Evolutionary conservation across 352 stramenopile species (phyloP), one percentile per base, ranked within the genome.

Genomic region (Pythium brassicae): DNA sequence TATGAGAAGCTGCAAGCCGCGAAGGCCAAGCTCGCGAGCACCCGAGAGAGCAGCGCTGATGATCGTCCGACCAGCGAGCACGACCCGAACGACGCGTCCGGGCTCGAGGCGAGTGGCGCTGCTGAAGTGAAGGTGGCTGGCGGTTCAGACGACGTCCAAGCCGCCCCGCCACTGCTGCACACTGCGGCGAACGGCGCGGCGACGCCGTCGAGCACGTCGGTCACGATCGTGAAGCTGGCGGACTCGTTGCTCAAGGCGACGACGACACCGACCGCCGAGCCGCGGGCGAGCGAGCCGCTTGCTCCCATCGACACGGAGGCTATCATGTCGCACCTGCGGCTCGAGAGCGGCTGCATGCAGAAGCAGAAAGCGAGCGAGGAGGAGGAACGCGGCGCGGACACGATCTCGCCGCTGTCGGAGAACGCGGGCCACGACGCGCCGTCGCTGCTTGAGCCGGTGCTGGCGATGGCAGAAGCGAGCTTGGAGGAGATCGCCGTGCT

Each of bases 311-410:
- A 81, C 40, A 59, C 76, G 3, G 68, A 71, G 11, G 52, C 63
- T 11, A 89, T 94, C 17, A 72, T 94, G 64, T 75, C 80, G 0
- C 83, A 76, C 23, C 65, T 94, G 25, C 70, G 79, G 26, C 69
- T 85, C 27, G 83, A 94, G 62, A 87, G 79, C 49, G 81, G 81
- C 7, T 91, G 81, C 58, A 72, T 78, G 61, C 72, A 80, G 35
- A 83, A 80, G 39, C 64, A 62, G 7, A 50, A 50, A n/a, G 68
- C 48, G 32, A 46, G 63, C 15, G 66, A 69, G 1, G 39, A 75
- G 14, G 52, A 59, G 27, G 44, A 44, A 37, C 32, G 32, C 32
- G 11, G n/a, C 42, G 20, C 19, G 26, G 42, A 53, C 9, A 14
- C 10, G 20, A 42, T 1, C 17, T 39, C 19, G 11, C n/a, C 27